phyloP scores from a whole-genome alignment of 2,329 filamentous ascomycete genomes.

The Grosmannia clavigera region DNA sequence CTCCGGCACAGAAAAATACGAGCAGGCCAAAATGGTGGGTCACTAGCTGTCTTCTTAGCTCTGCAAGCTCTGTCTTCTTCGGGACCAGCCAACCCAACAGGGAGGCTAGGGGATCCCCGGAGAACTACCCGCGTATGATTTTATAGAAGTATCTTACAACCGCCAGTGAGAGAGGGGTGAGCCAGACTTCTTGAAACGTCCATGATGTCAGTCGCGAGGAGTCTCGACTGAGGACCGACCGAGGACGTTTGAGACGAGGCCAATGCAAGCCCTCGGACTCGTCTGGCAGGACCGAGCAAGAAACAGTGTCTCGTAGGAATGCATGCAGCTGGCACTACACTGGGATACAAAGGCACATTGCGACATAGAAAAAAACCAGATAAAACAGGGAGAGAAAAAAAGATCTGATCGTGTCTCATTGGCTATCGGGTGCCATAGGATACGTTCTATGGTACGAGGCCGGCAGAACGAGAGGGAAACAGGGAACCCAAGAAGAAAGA shows the following conservation, averaged over 20 bases:
- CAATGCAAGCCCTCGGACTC: background rate
- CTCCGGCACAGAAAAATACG: background rate
- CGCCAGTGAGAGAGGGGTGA: background rate
- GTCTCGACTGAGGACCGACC: background rate
- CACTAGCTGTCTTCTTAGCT: background rate
- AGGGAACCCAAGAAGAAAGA: too few species aligned
- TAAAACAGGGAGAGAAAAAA: background rate
- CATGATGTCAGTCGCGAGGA: background rate
- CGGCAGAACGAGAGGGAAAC: background rate
- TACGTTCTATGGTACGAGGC: background rate
- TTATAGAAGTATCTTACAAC: too few species aligned
- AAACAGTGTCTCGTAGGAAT: too few species aligned
- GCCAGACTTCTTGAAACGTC: background rate
- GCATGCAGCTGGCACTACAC: background rate
- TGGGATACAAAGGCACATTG: too few species aligned
- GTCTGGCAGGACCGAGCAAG: background rate
- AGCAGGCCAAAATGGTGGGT: background rate
- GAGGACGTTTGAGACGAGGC: background rate
- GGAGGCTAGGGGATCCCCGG: background rate
- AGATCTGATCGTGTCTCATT: background rate
- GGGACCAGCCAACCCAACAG: background rate
- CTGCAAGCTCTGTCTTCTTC: background rate
- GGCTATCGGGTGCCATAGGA: background rate
- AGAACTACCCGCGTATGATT: background rate
- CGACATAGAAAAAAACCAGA: background rate